Evolutionary conservation across 2,329 filamentous ascomycete genomes (phyloP).

Genomic region (Penicillium italicum): DNA sequence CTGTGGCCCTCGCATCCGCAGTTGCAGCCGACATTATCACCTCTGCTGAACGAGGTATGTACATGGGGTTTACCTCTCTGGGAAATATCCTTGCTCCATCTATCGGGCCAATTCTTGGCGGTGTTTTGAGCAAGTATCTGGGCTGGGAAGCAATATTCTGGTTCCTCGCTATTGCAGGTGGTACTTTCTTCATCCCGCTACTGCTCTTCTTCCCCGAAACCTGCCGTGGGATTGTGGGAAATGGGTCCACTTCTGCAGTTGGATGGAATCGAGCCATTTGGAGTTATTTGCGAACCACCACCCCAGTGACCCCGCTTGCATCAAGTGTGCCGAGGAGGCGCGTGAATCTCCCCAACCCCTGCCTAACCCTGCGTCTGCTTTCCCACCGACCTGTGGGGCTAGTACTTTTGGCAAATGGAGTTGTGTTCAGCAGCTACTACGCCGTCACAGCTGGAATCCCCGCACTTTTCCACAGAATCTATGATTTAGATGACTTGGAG

Average conservation of each 20-base stretch:
- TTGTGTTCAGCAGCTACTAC: constrained; percentile 47
- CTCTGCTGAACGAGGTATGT: constrained; percentile 40
- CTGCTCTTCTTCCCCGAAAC: constrained; percentile 37
- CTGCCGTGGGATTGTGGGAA: constrained; percentile 33
- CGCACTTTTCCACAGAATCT: constrained; percentile 42
- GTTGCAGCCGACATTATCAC: constrained; percentile 43
- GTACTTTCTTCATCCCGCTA: constrained; percentile 23
- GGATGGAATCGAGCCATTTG: constrained; percentile 32
- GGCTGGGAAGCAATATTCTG: constrained; percentile 55
- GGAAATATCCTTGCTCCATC: constrained; percentile 44
- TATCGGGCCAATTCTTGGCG: constrained; percentile 52
- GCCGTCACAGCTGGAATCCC: constrained; percentile 44
- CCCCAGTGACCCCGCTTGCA: background rate
- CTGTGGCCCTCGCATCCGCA: constrained; percentile 40
- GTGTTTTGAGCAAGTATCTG: constrained; percentile 45
- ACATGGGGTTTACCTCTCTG: constrained; percentile 38
- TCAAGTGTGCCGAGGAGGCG: background rate
- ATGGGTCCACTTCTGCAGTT: constrained; percentile 28
- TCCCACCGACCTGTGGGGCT: constrained; percentile 29
- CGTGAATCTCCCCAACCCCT: constrained; percentile 28
- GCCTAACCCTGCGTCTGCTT: constrained; percentile 32
- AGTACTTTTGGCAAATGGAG: constrained; percentile 36
- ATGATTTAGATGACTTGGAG: constrained; percentile 44
- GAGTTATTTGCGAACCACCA: background rate
- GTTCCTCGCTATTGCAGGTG: constrained; percentile 48